Evolutionary conservation across 441 rosid species (phyloP).

Genomic region (Theobroma grandiflorum): DNA sequence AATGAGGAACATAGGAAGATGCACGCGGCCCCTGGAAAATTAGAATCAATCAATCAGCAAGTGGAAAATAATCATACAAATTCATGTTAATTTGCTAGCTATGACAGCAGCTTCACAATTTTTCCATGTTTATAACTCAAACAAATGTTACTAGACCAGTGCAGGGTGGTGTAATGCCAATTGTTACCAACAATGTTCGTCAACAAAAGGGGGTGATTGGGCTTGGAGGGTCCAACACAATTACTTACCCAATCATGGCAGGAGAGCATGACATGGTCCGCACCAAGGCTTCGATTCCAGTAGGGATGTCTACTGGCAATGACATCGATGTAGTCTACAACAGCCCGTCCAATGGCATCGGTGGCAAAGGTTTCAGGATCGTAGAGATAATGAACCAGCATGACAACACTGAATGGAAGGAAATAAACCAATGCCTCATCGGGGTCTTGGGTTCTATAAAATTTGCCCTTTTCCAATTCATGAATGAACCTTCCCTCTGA

Average conservation of each 20-base stretch:
- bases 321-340: slow-evolving; percentile 52
- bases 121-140: too few species aligned
- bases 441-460: slow-evolving; percentile 48
- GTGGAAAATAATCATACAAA: background rate
- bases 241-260: slow-evolving; percentile 74
- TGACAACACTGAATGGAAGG: slow-evolving; percentile 69
- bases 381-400: slow-evolving; percentile 58
- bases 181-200: too few species aligned
- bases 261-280: slow-evolving; percentile 69
- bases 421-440: slow-evolving; percentile 63
- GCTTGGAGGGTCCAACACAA: background rate
- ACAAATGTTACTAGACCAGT: too few species aligned
- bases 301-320: slow-evolving; percentile 50
- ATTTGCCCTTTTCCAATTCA: slow-evolving; percentile 50
- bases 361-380: slow-evolving; percentile 36
- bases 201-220: too few species aligned
- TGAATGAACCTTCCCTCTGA: slow-evolving; percentile 64
- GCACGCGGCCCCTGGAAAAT: slow-evolving; percentile 46
- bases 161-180: too few species aligned
- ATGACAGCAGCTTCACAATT: too few species aligned
- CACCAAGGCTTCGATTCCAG: slow-evolving; percentile 68
- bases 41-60: background rate
- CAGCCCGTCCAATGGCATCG: slow-evolving; percentile 40
- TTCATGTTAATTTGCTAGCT: background rate
- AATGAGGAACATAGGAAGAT: slow-evolving; percentile 44